Evolutionary conservation across 2,329 filamentous ascomycete genomes (phyloP).

Genomic region (Claviceps fusiformis): DNA sequence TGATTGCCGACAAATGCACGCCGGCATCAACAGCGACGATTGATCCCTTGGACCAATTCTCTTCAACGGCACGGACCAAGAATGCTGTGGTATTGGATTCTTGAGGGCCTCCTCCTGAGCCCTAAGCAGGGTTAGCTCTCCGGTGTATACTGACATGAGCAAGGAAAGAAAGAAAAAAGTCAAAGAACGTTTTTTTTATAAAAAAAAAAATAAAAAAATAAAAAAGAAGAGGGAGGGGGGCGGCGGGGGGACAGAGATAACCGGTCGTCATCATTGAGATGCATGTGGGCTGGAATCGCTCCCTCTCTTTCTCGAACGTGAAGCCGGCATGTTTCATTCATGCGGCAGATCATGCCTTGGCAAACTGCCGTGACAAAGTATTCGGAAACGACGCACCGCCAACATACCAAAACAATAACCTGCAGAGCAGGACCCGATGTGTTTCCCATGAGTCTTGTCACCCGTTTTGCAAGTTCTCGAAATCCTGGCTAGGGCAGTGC

Average conservation of each 20-base stretch:
- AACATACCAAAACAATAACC: conserved; percentile 54
- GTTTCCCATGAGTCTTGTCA: conserved; percentile 15
- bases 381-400: background rate
- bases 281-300: background rate
- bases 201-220: background rate
- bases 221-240: background rate
- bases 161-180: background rate
- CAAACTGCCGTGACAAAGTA: background rate
- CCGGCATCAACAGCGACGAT: conserved; percentile 89
- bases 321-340: background rate
- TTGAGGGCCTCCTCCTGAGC: conserved; percentile 74
- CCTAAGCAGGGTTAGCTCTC: conserved; percentile 35
- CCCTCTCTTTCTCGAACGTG: too few species aligned
- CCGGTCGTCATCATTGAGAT: background rate
- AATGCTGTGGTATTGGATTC: conserved; percentile 87
- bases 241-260: background rate
- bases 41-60: conserved; percentile 70
- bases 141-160: background rate
- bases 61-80: conserved; percentile 67
- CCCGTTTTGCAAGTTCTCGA: background rate
- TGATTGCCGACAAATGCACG: conserved; percentile 74
- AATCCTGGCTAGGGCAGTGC: background rate
- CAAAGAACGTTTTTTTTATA: background rate
- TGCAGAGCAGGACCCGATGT: conserved; percentile 43
- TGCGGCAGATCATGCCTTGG: background rate